Percentiles rank a stretch among this genome's conserved stretches.
Conservation (phyloP, 495 filamentous ascomycete species). For the Aspergillus mulundensis region DNA sequence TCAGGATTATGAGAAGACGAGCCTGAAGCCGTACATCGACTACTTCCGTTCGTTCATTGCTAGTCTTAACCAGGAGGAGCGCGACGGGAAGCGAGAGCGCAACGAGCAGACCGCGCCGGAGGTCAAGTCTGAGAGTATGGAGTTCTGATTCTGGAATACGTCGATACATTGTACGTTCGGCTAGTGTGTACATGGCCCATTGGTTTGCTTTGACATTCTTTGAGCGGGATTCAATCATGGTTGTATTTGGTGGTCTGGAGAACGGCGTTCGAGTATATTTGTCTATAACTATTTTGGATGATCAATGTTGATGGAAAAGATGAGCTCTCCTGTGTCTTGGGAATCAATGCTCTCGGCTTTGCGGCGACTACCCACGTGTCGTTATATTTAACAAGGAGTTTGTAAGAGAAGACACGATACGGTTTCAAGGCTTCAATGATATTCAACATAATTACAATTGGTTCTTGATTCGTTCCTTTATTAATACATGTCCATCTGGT, state of each 20-base stretch:
- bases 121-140: constrained; percentile 51
- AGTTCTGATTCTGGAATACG: constrained; percentile 45
- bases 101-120: constrained; percentile 48
- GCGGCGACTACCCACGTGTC: background rate
- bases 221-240: constrained; percentile 1
- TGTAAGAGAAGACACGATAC: too few species aligned
- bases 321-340: too few species aligned
- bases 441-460: constrained; percentile 11
- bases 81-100: constrained; percentile 66
- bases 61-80: constrained; percentile 75
- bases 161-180: background rate
- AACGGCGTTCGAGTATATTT: background rate
- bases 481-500: constrained; percentile 15
- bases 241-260: background rate
- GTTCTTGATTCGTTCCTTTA: constrained; percentile 21
- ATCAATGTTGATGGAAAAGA: too few species aligned
- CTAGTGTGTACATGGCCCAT: background rate
- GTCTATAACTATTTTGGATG: background rate
- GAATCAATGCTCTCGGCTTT: background rate
- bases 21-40: constrained; percentile 87
- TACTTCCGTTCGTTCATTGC: constrained; percentile 80
- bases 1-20: constrained; percentile 95
- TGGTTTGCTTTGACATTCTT: constrained; percentile 3
- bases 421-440: too few species aligned
- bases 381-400: too few species aligned